A percentile compares a stretch with the other conserved stretches of the same genome.
Conservation (phyloP, 139 green algal genomes). For the Micromonas pusilla region DNA sequence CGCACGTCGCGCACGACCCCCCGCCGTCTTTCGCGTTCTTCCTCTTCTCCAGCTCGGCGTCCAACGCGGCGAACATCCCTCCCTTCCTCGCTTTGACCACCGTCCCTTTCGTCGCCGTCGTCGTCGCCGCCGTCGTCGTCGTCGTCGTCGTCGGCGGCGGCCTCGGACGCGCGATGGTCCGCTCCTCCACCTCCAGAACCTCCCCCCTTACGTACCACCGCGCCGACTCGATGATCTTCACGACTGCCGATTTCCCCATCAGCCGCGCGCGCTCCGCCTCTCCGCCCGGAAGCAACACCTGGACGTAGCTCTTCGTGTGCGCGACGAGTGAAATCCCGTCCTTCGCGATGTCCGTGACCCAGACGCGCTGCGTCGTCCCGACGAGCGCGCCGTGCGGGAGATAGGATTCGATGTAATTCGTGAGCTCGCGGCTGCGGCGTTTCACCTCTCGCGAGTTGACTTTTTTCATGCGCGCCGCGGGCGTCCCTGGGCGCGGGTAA, state of each 20-base stretch:
- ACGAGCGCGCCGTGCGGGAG: slow-evolving; percentile 50
- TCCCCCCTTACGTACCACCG: slow-evolving; percentile 63
- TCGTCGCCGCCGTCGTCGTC: too few species aligned
- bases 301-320: slow-evolving; percentile 73
- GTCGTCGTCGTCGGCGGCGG: not conserved
- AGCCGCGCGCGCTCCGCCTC: slow-evolving; percentile 43
- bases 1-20: too few species aligned
- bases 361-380: slow-evolving; percentile 57
- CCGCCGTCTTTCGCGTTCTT: too few species aligned
- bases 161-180: not conserved
- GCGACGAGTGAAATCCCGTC: slow-evolving; percentile 44
- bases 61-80: too few species aligned
- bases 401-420: slow-evolving; percentile 62
- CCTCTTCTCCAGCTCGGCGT: too few species aligned
- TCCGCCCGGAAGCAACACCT: slow-evolving; percentile 59
- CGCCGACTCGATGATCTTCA: slow-evolving; percentile 42
- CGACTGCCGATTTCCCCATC: slow-evolving; percentile 63
- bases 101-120: not conserved
- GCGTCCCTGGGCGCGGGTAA: slow-evolving; percentile 75
- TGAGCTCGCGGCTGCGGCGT: slow-evolving; percentile 54
- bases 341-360: slow-evolving; percentile 65
- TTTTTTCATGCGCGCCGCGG: slow-evolving; percentile 79
- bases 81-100: too few species aligned
- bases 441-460: slow-evolving; percentile 46
- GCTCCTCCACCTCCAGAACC: slow-evolving; percentile 37